Conservation (phyloP, 2,329 filamentous ascomycete species). For the Ophiostoma montium region DNA sequence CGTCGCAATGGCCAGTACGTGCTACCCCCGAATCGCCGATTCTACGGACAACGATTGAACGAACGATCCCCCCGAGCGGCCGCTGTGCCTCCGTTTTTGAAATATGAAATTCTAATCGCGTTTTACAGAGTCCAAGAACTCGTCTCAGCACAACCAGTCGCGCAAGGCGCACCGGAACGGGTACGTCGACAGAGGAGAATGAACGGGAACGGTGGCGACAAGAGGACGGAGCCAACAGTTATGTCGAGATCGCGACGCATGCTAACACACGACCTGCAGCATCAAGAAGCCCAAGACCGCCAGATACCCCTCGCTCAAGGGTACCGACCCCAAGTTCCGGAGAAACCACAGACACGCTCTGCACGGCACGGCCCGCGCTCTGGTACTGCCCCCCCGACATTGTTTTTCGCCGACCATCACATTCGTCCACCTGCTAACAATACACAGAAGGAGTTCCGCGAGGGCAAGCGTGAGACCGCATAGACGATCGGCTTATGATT, state of each 20-base stretch:
- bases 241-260: background rate
- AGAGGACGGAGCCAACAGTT: background rate
- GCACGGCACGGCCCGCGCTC: slow-evolving; percentile 93
- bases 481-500: slow-evolving; percentile 11
- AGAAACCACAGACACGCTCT: slow-evolving; percentile 99
- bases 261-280: slow-evolving; percentile 33
- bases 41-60: background rate
- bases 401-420: background rate
- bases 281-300: slow-evolving; percentile 99
- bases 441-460: slow-evolving; percentile 85
- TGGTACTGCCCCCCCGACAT: slow-evolving; percentile 45
- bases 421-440: slow-evolving; percentile 17
- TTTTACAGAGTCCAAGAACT: slow-evolving; percentile 92
- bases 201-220: background rate
- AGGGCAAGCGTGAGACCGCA: slow-evolving; percentile 41
- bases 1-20: slow-evolving; percentile 59
- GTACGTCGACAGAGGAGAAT: slow-evolving; percentile 39
- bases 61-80: background rate
- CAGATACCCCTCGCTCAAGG: slow-evolving; percentile 97
- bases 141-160: slow-evolving; percentile 96
- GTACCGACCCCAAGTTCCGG: slow-evolving; percentile 98
- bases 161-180: slow-evolving; percentile 99
- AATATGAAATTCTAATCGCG: slow-evolving; percentile 16
- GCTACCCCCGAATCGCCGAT: background rate
- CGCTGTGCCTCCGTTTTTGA: background rate